Conservation (phyloP, 768 basidiomycete genomes). For the Phanerodontia chrysosporium region DNA sequence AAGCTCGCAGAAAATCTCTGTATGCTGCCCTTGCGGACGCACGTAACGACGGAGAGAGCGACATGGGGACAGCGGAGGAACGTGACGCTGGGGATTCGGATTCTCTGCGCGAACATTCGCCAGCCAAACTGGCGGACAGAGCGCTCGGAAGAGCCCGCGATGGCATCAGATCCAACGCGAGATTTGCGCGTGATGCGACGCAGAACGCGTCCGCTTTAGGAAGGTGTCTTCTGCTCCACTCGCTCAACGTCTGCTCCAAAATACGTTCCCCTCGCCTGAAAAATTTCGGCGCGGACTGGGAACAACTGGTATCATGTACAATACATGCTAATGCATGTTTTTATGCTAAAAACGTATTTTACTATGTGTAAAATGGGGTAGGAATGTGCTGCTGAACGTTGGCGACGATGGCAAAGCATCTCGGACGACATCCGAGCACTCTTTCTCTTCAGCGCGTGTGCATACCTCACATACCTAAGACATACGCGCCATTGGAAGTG, state of each 20-base stretch:
- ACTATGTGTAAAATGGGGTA: not conserved
- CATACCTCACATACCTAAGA: not conserved
- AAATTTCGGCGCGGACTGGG: constrained; percentile 33
- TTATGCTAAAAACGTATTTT: not conserved
- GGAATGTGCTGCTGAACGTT: constrained; percentile 5
- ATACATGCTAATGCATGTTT: not conserved
- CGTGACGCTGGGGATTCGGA: constrained; percentile 1
- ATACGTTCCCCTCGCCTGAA: not conserved
- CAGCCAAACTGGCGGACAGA: constrained; percentile 1
- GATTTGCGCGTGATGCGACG: constrained; percentile 18
- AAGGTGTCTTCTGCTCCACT: constrained; percentile 19
- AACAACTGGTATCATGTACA: not conserved
- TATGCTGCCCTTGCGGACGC: constrained; percentile 74
- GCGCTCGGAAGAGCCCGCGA: not conserved
- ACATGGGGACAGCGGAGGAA: constrained; percentile 15
- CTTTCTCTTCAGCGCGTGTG: not conserved
- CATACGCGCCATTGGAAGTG: constrained; percentile 2
- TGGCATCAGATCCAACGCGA: constrained; percentile 22
- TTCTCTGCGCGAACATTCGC: not conserved
- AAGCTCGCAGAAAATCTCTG: constrained; percentile 63
- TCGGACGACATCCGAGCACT: constrained; percentile 5
- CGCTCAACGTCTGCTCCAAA: constrained; percentile 12
- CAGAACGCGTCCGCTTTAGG: constrained; percentile 26
- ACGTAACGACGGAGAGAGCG: constrained; percentile 34
- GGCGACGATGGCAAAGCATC: constrained; percentile 6